These are phyloP conservation scores for Neoboletus brunneissimus DNA, from an alignment of 768 basidiomycete genomes.

Conservation along the genomic window DNA sequence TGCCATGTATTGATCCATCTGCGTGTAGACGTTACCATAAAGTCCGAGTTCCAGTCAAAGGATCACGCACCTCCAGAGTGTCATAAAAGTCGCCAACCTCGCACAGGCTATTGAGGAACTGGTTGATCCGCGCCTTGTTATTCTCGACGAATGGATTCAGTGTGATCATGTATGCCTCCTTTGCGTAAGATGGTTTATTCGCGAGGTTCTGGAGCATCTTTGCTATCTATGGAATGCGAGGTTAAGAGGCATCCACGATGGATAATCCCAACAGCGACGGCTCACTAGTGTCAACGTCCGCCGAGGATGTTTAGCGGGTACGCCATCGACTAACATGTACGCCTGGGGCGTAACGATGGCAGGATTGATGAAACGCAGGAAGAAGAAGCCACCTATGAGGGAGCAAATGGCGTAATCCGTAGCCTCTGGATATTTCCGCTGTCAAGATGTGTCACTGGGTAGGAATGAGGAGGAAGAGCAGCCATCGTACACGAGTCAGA, in stretches of 20 bases:
- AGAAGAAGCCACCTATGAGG: slow-evolving; percentile 99
- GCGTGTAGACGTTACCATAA: not conserved
- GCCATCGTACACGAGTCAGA: slow-evolving; percentile 75
- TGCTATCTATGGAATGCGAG: slow-evolving; percentile 65
- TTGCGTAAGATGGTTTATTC: slow-evolving; percentile 97
- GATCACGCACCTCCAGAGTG: slow-evolving; percentile 77
- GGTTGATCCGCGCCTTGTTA: slow-evolving; percentile 97
- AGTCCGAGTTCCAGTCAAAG: not conserved
- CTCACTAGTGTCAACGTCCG: slow-evolving; percentile 87
- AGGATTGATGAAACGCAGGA: slow-evolving; percentile 99
- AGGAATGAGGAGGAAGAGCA: not conserved
- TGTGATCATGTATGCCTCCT: slow-evolving; percentile 98
- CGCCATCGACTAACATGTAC: slow-evolving; percentile 98
- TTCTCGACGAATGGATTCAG: slow-evolving; percentile 98
- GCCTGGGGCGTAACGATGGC: slow-evolving; percentile 99
- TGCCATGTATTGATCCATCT: slow-evolving; percentile 99
- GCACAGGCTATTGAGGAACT: slow-evolving; percentile 93
- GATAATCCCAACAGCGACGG: not conserved
- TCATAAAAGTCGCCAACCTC: slow-evolving; percentile 99
- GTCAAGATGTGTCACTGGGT: slow-evolving; percentile 12
- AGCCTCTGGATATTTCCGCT: slow-evolving; percentile 99
- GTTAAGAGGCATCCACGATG: not conserved
- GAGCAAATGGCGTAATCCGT: slow-evolving; percentile 98
- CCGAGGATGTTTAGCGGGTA: slow-evolving; percentile 96
- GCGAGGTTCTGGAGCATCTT: slow-evolving; percentile 99